A percentile compares a stretch with the other conserved stretches of the same genome.
phyloP scores from a whole-genome alignment of 2,329 filamentous ascomycete species.

The Tolypocladium album region DNA sequence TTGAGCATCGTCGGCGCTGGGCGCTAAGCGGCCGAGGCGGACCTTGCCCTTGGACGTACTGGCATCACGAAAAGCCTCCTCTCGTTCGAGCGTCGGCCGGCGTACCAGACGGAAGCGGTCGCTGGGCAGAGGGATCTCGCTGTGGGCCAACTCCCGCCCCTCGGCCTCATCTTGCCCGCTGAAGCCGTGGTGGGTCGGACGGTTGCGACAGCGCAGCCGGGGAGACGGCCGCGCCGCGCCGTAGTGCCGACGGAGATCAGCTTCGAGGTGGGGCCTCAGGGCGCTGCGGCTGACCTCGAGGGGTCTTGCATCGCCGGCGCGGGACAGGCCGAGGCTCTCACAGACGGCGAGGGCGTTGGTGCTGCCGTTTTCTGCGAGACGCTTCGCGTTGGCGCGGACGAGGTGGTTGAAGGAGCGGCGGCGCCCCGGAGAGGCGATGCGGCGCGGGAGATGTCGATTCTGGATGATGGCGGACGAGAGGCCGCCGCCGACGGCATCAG shows the following conservation, averaged over 20 bases:
- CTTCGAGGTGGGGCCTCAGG: conserved; percentile 5
- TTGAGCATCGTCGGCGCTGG: conserved; percentile 20
- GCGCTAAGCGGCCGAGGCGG: conserved; percentile 10
- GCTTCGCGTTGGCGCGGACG: conserved; percentile 20
- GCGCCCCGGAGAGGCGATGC: conserved; percentile 4
- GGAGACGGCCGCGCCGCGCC: not conserved
- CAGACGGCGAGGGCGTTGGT: conserved; percentile 2
- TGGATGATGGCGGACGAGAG: not conserved
- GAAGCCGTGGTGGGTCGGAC: not conserved
- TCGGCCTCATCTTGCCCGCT: conserved; percentile 15
- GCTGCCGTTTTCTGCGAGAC: conserved; percentile 11
- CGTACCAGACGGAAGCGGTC: conserved; percentile 22
- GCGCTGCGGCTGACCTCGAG: not conserved
- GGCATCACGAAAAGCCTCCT: conserved; percentile 34
- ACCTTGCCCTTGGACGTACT: conserved; percentile 23
- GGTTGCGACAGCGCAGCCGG: conserved; percentile 2
- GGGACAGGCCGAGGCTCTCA: conserved; percentile 4
- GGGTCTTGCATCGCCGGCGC: conserved; percentile 1
- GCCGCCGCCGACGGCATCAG: not conserved
- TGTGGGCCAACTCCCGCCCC: conserved; percentile 22
- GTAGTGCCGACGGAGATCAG: conserved; percentile 4
- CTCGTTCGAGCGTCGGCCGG: conserved; percentile 30
- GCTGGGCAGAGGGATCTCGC: conserved; percentile 23
- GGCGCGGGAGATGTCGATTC: conserved; percentile 2
- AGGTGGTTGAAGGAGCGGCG: conserved; percentile 16